Evolutionary conservation across 805 yeast genomes (phyloP), one percentile per base, ranked within the genome.

Genomic region (Scheffersomyces lignosus): DNA sequence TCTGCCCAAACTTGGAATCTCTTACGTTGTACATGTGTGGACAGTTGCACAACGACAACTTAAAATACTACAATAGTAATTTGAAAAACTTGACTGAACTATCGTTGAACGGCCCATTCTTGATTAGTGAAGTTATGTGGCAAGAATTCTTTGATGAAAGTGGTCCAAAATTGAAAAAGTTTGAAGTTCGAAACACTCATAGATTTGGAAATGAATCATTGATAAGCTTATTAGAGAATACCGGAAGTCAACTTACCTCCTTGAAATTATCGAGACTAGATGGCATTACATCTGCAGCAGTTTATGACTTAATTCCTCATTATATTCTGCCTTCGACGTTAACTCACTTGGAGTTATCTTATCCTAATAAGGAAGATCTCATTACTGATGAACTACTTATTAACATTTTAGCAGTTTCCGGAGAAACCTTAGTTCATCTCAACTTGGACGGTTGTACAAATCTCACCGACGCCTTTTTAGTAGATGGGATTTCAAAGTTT

Each of bases 11-110:
- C 18, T 43, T 93, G 3, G 80, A 76, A 45, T 58, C 70, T 1
- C 57, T 93, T 29, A 82, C 82, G 0, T 64, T 93, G 30, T 79
- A 80, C 40, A 91, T 90, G 97, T 91, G 98, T 67, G 99, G 99
- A 4, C 90, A 86, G 48, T 64, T 93, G 27, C 88, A 84, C 49
- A 86, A 86, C 54, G 89, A 83, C 44, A 83, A 84, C 39, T 57
- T 93, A 40, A 54, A 67, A 13, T 84, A 87, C 54, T 78, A 75
- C 42, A 73, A 77, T 4, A 64, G 77, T 7, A 81, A 86, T 44
- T 65, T 91, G 28, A 62, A 64, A 0, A 60, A 74, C 20, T 65
- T 93, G 31, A 66, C 58, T 12, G 68, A 76, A 10, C 38, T 91
- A 5, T 65, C 74, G n/a, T 62, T 93, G 25, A 90, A 91, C 58